Evolutionary conservation across 148 eudicot species (phyloP), one percentile per base, ranked within the genome.

Genomic region (Polygonum maritimum): DNA sequence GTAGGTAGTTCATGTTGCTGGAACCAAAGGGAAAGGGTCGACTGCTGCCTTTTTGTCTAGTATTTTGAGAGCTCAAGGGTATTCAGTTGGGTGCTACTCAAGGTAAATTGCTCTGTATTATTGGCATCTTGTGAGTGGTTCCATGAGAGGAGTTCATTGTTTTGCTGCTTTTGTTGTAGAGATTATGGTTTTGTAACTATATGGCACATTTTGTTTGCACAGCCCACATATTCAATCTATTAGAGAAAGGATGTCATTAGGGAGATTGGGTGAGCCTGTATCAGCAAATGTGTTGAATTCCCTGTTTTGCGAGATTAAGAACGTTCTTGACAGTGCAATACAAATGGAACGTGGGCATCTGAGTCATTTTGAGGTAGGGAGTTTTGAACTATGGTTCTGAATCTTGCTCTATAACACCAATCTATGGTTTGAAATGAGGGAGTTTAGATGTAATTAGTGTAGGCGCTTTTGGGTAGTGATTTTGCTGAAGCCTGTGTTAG

Each of bases 11-110:
- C 99, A 95, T 72, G 77, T 95, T 78, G 99, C 97, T 83, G 99
- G 99, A 49, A 90, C 99, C 69, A 95, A 92, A 84, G 99, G 99
- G 73, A 95, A 95, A 86, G 99, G 99, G 69, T 95, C 99, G 44
- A 90, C 97, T 70, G 91, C 96, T 88, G 92, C 97, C 45, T 95
- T 85, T 78, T 78, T 95, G 81, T 89, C 97, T 74, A 88, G 85
- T 77, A 92, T 95, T 69, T 85, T 95, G 84, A 84, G 94, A 73
- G 92, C 91, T 67, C 86, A 88, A 78, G 99, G 99, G 16, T 95
- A 95, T 81, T 87, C 90, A 74, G 96, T 95, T 51, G 99, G 99
- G 45, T 89, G 96, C 81, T 95, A 89, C 82, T 88, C 96, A 35
- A 95, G 97, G 98, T 88, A 76, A 73, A 39, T 45, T 48, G n/a